These are phyloP conservation scores for Chimonanthus salicifolius DNA, from an alignment of 164 flowering plant genomes.

Conservation along the genomic window DNA sequence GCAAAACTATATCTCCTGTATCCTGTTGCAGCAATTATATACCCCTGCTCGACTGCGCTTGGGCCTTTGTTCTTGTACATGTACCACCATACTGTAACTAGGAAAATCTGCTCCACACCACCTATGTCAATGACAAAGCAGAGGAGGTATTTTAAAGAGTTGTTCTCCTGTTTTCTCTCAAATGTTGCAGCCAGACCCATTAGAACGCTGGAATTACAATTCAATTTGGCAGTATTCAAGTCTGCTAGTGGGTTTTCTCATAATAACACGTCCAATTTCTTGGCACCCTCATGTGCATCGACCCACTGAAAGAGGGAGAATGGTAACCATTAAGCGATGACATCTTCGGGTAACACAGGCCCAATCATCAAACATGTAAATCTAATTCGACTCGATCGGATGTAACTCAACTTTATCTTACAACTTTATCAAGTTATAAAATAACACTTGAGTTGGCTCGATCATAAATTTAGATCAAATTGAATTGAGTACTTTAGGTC, in stretches of 20 bases:
- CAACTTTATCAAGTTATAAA: no score
- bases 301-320: neutral
- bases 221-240: neutral
- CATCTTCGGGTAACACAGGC: slow-evolving; percentile 7
- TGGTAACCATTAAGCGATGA: slow-evolving; percentile 10
- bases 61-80: neutral
- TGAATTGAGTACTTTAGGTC: no score
- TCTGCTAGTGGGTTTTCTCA: no score
- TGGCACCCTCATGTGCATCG: slow-evolving; percentile 10
- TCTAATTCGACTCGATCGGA: no score
- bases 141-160: neutral
- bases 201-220: neutral
- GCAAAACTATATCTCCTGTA: neutral
- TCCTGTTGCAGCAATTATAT: slow-evolving; percentile 4
- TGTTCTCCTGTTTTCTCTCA: neutral
- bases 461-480: no score
- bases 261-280: neutral
- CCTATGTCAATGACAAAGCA: slow-evolving; percentile 15
- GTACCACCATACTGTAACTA: slow-evolving; percentile 8
- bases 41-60: neutral
- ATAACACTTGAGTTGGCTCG: no score
- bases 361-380: neutral
- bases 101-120: slow-evolving; percentile 15
- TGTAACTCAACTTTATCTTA: no score
- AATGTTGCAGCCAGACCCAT: neutral